These are phyloP conservation scores for Aspergillus hancockii DNA, from an alignment of 495 filamentous ascomycete species.

Conservation along the genomic window DNA sequence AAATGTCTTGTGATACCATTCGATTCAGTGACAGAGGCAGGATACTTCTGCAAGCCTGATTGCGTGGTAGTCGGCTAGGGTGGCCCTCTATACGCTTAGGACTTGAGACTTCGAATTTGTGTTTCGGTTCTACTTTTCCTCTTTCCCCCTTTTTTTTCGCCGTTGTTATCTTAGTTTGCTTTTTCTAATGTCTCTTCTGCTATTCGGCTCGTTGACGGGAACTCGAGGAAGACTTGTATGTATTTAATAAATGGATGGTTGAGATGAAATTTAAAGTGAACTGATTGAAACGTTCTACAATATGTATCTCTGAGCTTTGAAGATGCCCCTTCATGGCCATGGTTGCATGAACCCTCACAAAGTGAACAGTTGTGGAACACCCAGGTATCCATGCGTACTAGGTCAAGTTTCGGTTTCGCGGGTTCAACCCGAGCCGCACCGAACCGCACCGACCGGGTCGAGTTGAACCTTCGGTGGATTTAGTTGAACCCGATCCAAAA, in stretches of 20 bases:
- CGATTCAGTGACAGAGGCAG: slow-evolving; percentile 2
- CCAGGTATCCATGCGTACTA: too few relatives aligned
- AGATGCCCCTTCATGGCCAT: too few relatives aligned
- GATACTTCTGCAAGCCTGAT: slow-evolving; percentile 9
- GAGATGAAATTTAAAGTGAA: slow-evolving; percentile 4
- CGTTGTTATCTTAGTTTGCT: slow-evolving; percentile 1
- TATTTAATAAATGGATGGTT: slow-evolving; percentile 24
- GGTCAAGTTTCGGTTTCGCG: too few relatives aligned
- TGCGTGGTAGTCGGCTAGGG: not conserved
- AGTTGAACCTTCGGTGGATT: too few relatives aligned
- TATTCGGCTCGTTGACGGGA: slow-evolving; percentile 10
- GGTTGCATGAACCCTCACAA: too few relatives aligned
- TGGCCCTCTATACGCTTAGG: not conserved
- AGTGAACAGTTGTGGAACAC: too few relatives aligned
- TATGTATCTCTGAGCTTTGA: too few relatives aligned
- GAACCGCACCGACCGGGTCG: too few relatives aligned
- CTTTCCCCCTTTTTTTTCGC: slow-evolving; percentile 6
- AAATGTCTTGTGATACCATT: slow-evolving; percentile 20
- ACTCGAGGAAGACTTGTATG: slow-evolving; percentile 18
- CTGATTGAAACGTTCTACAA: not conserved
- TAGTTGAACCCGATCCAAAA: too few relatives aligned
- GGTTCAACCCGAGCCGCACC: too few relatives aligned
- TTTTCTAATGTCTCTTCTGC: slow-evolving; percentile 12
- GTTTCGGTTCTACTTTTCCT: slow-evolving; percentile 13
- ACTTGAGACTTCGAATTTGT: slow-evolving; percentile 7